Base-by-base conservation (phyloP, 257 asterid species). In the Solanum sitiens region DNA sequence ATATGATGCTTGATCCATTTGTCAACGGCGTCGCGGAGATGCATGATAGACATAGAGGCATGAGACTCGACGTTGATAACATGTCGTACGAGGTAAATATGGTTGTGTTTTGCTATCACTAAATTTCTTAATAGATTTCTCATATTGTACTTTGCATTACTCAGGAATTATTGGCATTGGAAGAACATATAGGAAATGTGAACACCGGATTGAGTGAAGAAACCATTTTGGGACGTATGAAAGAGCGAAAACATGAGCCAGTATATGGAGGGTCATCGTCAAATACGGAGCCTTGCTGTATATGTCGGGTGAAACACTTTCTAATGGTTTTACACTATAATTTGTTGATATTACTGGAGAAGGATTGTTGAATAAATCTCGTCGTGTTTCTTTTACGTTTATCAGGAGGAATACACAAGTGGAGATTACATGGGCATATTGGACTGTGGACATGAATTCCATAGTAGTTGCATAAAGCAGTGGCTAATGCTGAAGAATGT, bases 51-150 rank as follows among this genome's bases (percentile, higher is more conserved):
- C 98, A 96, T 90, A 90, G 97, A 87, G 98, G 92, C 53, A 90
- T 96, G 98, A 93, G 99, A 93, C 98, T 96, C 15, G 99, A 96
- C 76, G 96, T 95, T 82, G 99, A 95, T 89, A 95, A 93, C 61
- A 96, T 95, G 99, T 93, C 98, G 11, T 96, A 96, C 42, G 99
- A 96, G 98, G 99, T 96, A 91, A 86, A 65, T 47, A 80, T 79
- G 67, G 67, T 27, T 15, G 40, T 47, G 40, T 15, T 76, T 45
- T 79, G n/a, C 25, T 79, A 21, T 79, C 84, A 79, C 65, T 44
- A 45, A 45, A 15, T 45, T 27, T 27, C 1, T 10, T 47, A 79
- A 79, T 79, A 45, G 6, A 79, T 27, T 85, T 37, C 45, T 79
- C 85, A 67, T 7, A 70, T 71, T 16, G 25, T 33, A 16, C 44